Evolutionary conservation across 768 basidiomycete genomes (phyloP), one percentile per base, ranked within the genome.

Genomic region (Termitomyces sp.): DNA sequence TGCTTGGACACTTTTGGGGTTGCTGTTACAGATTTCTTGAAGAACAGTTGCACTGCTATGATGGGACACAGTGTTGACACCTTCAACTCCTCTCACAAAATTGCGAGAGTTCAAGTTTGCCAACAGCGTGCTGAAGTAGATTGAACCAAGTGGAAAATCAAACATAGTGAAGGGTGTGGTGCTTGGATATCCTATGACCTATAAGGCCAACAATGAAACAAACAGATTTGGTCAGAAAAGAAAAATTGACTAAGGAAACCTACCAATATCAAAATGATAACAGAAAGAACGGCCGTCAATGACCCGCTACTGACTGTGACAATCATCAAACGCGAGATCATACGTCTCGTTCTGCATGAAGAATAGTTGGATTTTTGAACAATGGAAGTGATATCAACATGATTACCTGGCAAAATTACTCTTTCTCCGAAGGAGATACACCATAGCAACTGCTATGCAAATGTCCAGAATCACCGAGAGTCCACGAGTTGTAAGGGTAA

Each of bases 41-140:
- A 55, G 31, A 13, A 46, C 44, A 13, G 33, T 1, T 6, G 30
- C 31, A 39, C 44, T 44, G 27, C 20, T 27, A 2, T 27, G 27
- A 4, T 12, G 11, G 27, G 24, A 2, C 12, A 42, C 41, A 30
- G 15, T n/a, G 39, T 53, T 37, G 4, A 34, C 33, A 33, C 47
- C 42, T 2, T 37, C 20, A 4, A 18, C 4, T 2, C 56, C 56
- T 49, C 47, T 50, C 34, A 57, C 46, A 42, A 48, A 57, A 3
- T 5, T 33, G 46, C 55, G 34, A 20, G 55, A 48, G 47, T 57
- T 57, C 33, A 57, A 41, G 31, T 57, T 57, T 1, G 56, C 56
- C 2, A 57, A 18, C 4, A 57, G 33, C 12, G 56, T 57, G 37
- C 56, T 50, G 16, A 50, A 57, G 37, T 57, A 57, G 24, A 57